A percentile compares a stretch with the other conserved stretches of the same genome.
Evolutionary conservation across 805 yeast genomes (phyloP).

Genomic region (Candida arabinofermentans): DNA sequence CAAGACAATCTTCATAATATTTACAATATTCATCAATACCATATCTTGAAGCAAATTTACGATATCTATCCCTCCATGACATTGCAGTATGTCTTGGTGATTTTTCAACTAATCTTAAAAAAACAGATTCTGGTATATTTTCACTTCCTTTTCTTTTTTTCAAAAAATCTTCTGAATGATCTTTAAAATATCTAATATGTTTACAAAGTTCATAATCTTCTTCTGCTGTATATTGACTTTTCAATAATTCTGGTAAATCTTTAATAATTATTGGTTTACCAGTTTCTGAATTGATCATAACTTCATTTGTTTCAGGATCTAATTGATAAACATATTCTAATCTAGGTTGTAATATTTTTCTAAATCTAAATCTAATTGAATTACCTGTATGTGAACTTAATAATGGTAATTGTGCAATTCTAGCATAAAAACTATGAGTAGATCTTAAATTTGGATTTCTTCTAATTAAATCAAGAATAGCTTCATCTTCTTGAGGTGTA

Average conservation of each 20-base stretch:
- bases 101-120: slow-evolving; percentile 34
- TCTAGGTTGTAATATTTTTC: slow-evolving; percentile 39
- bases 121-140: slow-evolving; percentile 35
- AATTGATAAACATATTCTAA: slow-evolving; percentile 47
- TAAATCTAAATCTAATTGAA: slow-evolving; percentile 62
- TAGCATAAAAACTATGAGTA: slow-evolving; percentile 62
- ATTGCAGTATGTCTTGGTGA: slow-evolving; percentile 55
- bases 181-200: slow-evolving; percentile 20
- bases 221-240: slow-evolving; percentile 60
- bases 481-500: slow-evolving; percentile 60
- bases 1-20: slow-evolving; percentile 44
- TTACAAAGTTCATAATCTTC: slow-evolving; percentile 63
- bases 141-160: slow-evolving; percentile 22
- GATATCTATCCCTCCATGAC: slow-evolving; percentile 81
- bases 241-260: slow-evolving; percentile 46
- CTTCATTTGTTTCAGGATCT: slow-evolving; percentile 38
- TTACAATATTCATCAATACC: slow-evolving; percentile 56
- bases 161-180: slow-evolving; percentile 16
- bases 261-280: slow-evolving; percentile 38
- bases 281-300: slow-evolving; percentile 37
- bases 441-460: slow-evolving; percentile 63
- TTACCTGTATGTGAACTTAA: slow-evolving; percentile 71
- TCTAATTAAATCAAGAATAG: slow-evolving; percentile 63
- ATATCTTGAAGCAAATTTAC: slow-evolving; percentile 62
- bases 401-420: slow-evolving; percentile 45